A percentile compares a stretch with the other conserved stretches of the same genome.
Evolutionary conservation across 768 basidiomycete genomes (phyloP).

Genomic region (Asterophora lycoperdoides): DNA sequence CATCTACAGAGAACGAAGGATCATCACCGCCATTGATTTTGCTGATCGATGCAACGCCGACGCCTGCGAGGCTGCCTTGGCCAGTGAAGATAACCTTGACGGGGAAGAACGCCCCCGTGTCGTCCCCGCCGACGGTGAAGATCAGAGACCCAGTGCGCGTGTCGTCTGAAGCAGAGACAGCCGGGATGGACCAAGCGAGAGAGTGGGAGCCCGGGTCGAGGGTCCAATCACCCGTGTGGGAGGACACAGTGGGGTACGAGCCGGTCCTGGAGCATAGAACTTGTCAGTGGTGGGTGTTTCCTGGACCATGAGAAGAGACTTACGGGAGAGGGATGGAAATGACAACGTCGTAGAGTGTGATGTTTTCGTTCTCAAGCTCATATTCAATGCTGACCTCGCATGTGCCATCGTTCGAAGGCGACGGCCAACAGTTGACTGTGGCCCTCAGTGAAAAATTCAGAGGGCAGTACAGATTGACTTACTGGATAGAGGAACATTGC

Average conservation of each 20-base stretch:
- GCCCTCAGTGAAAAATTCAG: not conserved
- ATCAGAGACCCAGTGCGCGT: slow-evolving; percentile 81
- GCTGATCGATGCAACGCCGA: slow-evolving; percentile 59
- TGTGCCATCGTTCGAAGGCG: slow-evolving; percentile 86
- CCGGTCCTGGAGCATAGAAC: slow-evolving; percentile 46
- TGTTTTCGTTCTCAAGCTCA: slow-evolving; percentile 82
- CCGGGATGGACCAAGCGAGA: slow-evolving; percentile 80
- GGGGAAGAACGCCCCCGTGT: slow-evolving; percentile 86
- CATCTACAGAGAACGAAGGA: slow-evolving; percentile 49
- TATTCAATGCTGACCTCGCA: slow-evolving; percentile 97
- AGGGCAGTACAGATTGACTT: too few relatives aligned
- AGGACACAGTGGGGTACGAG: slow-evolving; percentile 80
- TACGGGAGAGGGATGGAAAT: slow-evolving; percentile 94
- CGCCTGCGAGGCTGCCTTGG: slow-evolving; percentile 75
- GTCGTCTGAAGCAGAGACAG: slow-evolving; percentile 55
- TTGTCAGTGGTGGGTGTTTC: not conserved
- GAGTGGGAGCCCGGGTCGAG: slow-evolving; percentile 76
- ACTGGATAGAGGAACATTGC: slow-evolving; percentile 88
- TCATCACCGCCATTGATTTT: slow-evolving; percentile 42
- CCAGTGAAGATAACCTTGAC: slow-evolving; percentile 80
- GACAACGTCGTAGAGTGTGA: slow-evolving; percentile 78
- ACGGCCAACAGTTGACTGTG: slow-evolving; percentile 95
- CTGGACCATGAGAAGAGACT: slow-evolving; percentile 27
- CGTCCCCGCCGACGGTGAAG: slow-evolving; percentile 84
- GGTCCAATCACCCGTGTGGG: slow-evolving; percentile 75